Conservation (phyloP, 805 yeast species). For the Wickerhamomyces xylosicus region DNA sequence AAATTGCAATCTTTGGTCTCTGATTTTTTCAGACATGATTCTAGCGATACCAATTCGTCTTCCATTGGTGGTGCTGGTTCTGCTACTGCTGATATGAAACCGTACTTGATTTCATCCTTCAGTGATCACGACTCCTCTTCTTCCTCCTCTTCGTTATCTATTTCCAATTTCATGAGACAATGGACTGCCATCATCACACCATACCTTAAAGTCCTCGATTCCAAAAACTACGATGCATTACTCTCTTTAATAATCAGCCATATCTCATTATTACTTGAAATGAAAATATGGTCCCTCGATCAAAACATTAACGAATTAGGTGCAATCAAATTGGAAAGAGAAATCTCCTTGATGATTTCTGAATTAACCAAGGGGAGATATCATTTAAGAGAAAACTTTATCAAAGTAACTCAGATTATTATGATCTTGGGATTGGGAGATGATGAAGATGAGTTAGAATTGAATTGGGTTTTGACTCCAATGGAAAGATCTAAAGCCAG, state of each 20-base stretch:
- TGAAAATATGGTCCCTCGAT: constrained; percentile 53
- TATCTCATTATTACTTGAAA: constrained; percentile 50
- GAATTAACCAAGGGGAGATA: constrained; percentile 56
- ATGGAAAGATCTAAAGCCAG: constrained; percentile 61
- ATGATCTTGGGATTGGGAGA: constrained; percentile 68
- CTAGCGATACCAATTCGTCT: too few species aligned
- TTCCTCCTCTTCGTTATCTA: constrained; percentile 16
- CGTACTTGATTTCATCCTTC: constrained; percentile 4
- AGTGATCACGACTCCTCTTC: constrained; percentile 19
- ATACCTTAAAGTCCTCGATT: constrained; percentile 46
- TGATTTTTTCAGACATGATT: constrained; percentile 33
- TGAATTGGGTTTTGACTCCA: constrained; percentile 71
- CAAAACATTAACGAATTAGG: constrained; percentile 75
- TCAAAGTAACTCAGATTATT: constrained; percentile 75
- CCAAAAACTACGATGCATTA: constrained; percentile 40
- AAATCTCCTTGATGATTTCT: constrained; percentile 61
- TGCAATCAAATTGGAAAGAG: constrained; percentile 73
- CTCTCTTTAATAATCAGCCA: constrained; percentile 39
- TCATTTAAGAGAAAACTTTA: constrained; percentile 65
- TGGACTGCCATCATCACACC: constrained; percentile 66
- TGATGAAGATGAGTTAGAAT: constrained; percentile 40
- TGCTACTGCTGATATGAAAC: constrained; percentile 22
- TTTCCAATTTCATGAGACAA: constrained; percentile 39
- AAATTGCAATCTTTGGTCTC: constrained; percentile 33
- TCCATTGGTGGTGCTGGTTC: too few species aligned